Evolutionary conservation across 2,329 filamentous ascomycete genomes (phyloP), one percentile per base, ranked within the genome.

Genomic region (Stagonosporopsis cucurbitacearum): DNA sequence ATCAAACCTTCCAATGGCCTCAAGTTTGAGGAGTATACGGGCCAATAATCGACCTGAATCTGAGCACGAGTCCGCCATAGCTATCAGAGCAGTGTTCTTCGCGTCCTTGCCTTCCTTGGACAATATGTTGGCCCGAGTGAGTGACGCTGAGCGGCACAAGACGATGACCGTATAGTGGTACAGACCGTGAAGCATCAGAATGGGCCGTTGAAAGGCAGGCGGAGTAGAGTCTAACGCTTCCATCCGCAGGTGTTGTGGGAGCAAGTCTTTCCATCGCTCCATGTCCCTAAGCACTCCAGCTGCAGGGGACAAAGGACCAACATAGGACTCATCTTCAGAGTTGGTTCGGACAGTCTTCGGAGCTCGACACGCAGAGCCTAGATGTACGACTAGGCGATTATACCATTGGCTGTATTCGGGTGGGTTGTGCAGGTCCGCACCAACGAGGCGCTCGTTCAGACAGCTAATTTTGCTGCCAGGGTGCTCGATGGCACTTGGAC

Each of bases 401-500:
- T 70, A 76, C 70, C 72, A 78, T 23, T 70, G 68, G 45, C 70
- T 69, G 54, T 77, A 77, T 51, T 79, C 77, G 4, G 70, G 69
- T 20, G 74, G 73, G 42, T 64, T 63, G 57, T 68, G 65, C 26
- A 54, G 57, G 9, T 66, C 67, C 49, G 70, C 65, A 17, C 70
- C 74, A 9, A 77, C 62, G 25, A 77, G 73, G 19, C 70, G 65
- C 46, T 75, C 76, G 44, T 71, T 75, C 0, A 77, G 73, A 42
- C 64, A 69, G 25, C 66, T 66, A n/a, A 76, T 71, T 36, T 67
- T 70, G 50, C 67, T 70, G 9, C 68, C 65, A 0, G 72, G 62
- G 35, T 77, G 71, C 44, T 78, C 75, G 26, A 80, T 78, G 15
- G 77, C 75, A 54, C 77, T 79, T 0, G 78, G 78, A 1, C 78